Base-by-base conservation (phyloP, 768 basidiomycete genomes). In the Termitomyces bulborhizus region DNA sequence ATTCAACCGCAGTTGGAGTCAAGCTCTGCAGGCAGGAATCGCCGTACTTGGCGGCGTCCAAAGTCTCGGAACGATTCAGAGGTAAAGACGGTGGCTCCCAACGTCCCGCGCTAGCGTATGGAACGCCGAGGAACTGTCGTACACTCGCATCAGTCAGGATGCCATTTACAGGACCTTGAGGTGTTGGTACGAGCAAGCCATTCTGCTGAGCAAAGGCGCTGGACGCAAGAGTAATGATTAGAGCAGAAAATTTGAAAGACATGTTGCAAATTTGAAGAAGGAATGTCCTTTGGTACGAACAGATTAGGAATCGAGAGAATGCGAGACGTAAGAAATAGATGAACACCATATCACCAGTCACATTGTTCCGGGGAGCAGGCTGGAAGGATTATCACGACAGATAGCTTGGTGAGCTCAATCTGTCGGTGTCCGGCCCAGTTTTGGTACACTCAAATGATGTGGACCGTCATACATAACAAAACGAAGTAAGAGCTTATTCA, bases 111-210 rank as follows among this genome's bases (percentile, higher is more conserved):
- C 36, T 37, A 7, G 36, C 36, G 4, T 37, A 37, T 15, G 36
- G 36, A 4, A 37, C 8, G 36, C 36, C 15, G 36, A 37, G 2
- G 36, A 37, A 37, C 36, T 15, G 36, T 57, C 76, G 60, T 6
- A 34, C 34, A 34, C 12, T 34, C 4, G 5, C 1, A 34, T 12
- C 12, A 1, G 6, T 3, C 34, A 34, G 5, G 34, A 3, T 34
- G 12, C 34, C 34, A 12, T 34, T 13, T 16, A 71, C 71, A 18
- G 53, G 47, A 7, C 72, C 72, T 55, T 71, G 66, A 16, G 60
- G 47, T 13, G 72, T 71, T 24, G 49, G 47, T 6, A 71, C 66
- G 1, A 60, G 55, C 13, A 68, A 50, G 7, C 67, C 67, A 32
- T 31, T 31, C 26, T n/a, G 32, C 16, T 50, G 48, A 26, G 32